Percentiles rank a stretch among this genome's conserved stretches.
These are phyloP conservation scores for Phytophthora europaea DNA, from an alignment of 352 stramenopile species.

Conservation along the genomic window DNA sequence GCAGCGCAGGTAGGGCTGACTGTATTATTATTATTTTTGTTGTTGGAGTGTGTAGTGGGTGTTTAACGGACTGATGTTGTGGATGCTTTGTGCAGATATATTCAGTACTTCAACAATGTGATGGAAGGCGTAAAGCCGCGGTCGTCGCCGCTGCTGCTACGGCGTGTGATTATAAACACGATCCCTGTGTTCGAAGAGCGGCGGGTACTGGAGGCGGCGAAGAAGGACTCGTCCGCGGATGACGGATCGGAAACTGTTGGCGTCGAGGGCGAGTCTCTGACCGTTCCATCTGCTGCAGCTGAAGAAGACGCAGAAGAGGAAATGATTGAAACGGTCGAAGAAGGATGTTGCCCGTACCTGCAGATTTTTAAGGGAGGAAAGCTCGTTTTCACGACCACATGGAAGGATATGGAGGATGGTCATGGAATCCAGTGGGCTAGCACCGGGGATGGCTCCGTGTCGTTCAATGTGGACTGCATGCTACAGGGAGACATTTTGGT, in stretches of 20 bases:
- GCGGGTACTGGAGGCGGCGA: conserved; percentile 65
- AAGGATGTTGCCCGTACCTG: conserved; percentile 97
- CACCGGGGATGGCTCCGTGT: conserved; percentile 89
- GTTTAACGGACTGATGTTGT: too few relatives aligned
- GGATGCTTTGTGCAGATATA: conserved; percentile 77
- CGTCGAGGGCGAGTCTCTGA: conserved; percentile 45
- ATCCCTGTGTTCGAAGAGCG: conserved; percentile 90
- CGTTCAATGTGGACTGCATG: conserved; percentile 96
- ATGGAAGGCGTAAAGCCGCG: conserved; percentile 96
- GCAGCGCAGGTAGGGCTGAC: conserved; percentile 84
- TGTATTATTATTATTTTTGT: conserved; percentile 1
- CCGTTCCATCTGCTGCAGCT: conserved; percentile 8
- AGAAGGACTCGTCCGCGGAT: conserved; percentile 43
- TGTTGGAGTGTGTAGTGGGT: neutral
- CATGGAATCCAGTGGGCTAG: conserved; percentile 94
- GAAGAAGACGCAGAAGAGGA: conserved; percentile 53
- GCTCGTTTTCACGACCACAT: conserved; percentile 96
- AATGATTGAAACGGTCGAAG: conserved; percentile 69
- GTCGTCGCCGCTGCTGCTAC: conserved; percentile 95
- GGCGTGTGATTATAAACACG: conserved; percentile 97
- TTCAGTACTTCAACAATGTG: conserved; percentile 98
- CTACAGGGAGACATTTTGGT: conserved; percentile 98
- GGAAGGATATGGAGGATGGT: conserved; percentile 85
- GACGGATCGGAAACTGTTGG: conserved; percentile 38
- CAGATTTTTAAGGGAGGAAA: conserved; percentile 98